These are phyloP conservation scores for Grosmannia serpens DNA, from an alignment of 2,329 filamentous ascomycete genomes.

Conservation along the genomic window DNA sequence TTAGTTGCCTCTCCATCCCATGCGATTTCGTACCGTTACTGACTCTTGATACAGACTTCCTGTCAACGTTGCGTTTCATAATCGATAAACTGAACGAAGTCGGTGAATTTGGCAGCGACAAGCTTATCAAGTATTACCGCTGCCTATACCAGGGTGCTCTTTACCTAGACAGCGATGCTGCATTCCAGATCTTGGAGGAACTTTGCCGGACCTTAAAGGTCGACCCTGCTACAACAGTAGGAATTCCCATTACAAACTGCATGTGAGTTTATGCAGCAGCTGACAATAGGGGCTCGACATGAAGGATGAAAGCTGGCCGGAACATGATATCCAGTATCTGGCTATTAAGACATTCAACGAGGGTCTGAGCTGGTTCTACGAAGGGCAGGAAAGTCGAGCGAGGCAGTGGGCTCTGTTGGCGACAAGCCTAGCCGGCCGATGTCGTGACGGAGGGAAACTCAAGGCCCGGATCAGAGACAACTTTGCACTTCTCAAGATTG, in stretches of 20 bases:
- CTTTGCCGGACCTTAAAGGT: constrained; percentile 41
- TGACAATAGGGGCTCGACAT: constrained; percentile 10
- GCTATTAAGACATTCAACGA: constrained; percentile 58
- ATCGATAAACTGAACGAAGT: constrained; percentile 56
- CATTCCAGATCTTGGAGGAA: constrained; percentile 53
- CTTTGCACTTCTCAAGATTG: constrained; percentile 27
- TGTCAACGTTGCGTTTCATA: constrained; percentile 49
- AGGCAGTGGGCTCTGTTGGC: constrained; percentile 52
- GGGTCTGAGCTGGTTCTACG: constrained; percentile 52
- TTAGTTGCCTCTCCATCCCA: neutral
- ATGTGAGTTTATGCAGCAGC: neutral
- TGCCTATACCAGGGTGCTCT: constrained; percentile 63
- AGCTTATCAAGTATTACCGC: constrained; percentile 65
- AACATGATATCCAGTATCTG: constrained; percentile 66
- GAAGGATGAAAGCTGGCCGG: constrained; percentile 43
- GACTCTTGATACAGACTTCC: constrained; percentile 28
- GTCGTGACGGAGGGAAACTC: constrained; percentile 40
- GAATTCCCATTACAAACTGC: neutral
- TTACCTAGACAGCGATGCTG: constrained; percentile 40
- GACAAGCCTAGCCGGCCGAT: constrained; percentile 47
- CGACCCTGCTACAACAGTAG: neutral
- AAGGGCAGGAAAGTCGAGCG: constrained; percentile 40
- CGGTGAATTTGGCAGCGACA: constrained; percentile 41
- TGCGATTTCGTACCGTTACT: neutral
- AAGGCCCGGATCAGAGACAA: constrained; percentile 31